Evolutionary conservation across 495 filamentous ascomycete species (phyloP).

Genomic region (Xylaria palmicola): DNA sequence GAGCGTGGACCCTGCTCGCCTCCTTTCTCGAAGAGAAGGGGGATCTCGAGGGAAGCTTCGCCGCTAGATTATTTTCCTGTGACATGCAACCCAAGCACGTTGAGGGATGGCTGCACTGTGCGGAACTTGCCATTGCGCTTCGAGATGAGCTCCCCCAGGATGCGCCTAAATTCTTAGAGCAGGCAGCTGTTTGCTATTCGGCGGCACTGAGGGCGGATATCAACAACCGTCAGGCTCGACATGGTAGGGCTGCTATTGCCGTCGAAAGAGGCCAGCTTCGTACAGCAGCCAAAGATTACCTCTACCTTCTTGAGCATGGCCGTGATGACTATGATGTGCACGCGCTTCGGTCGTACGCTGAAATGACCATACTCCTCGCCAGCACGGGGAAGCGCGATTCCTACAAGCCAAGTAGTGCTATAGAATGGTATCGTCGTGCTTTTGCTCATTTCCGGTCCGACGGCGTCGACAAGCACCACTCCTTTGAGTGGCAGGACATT

Average conservation of each 20-base stretch:
- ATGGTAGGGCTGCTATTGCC: constrained; percentile 58
- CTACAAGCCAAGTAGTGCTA: constrained; percentile 46
- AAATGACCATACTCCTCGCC: constrained; percentile 26
- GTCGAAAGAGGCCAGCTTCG: constrained; percentile 51
- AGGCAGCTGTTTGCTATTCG: constrained; percentile 67
- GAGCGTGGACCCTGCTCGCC: constrained; percentile 72
- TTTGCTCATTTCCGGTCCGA: constrained; percentile 51
- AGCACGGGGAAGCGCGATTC: constrained; percentile 19
- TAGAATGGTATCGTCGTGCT: constrained; percentile 59
- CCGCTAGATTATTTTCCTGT: constrained; percentile 68
- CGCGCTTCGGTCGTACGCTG: constrained; percentile 27
- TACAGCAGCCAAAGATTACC: constrained; percentile 28
- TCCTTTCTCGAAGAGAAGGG: constrained; percentile 70
- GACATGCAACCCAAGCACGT: constrained; percentile 68
- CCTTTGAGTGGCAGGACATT: constrained; percentile 78
- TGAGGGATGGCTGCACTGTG: constrained; percentile 65
- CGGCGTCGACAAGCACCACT: constrained; percentile 45
- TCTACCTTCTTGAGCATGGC: constrained; percentile 21
- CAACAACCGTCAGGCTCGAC: constrained; percentile 57
- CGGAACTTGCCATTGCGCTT: constrained; percentile 57
- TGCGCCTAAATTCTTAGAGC: constrained; percentile 47
- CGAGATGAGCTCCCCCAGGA: constrained; percentile 55
- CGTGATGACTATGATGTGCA: constrained; percentile 21
- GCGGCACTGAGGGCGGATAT: constrained; percentile 63
- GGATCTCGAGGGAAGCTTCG: constrained; percentile 63